Base-by-base conservation (phyloP, 2,329 filamentous ascomycete genomes). In the Orbilia blumenaviensis region DNA sequence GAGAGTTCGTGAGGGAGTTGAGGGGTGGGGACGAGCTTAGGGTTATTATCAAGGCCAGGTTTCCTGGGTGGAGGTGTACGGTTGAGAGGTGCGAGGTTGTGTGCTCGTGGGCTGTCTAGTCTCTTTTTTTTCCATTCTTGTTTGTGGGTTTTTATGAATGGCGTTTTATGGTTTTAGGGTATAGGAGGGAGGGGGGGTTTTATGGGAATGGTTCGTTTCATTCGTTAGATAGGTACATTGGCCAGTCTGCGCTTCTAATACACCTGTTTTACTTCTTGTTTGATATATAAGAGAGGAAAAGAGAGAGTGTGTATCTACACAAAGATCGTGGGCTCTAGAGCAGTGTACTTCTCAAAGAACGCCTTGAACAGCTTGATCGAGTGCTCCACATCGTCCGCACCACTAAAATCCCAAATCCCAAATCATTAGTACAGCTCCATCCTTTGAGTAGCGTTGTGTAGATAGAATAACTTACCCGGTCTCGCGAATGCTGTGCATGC, bases 401-500 rank as follows among this genome's bases (percentile, higher is more conserved):
- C 95, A 23, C 92, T 80, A 42, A n/a, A n/a, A n/a, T n/a, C n/a
- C n/a, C n/a, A n/a, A n/a, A n/a, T 16, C 7, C 16, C n/a, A 23
- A 46, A 46, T n/a, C 14, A 10, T 38, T 58, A 41, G 10, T 50
- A 32, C 3, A 14, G 4, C n/a, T 3, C n/a, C 8, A 34, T 52
- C 4, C 1, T 36, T 36, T 34, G 2, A 46, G 10, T 36, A 36
- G 8, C 3, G 27, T n/a, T n/a, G n/a, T n/a, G n/a, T n/a, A n/a
- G n/a, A 23, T 32, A 32, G 27, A 18, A 46, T 60, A 25, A 77
- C 78, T 54, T 60, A 80, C 80, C 80, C 92, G 46, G 92, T 97
- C 86, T 98, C 95, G 66, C 95, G 89, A 81, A 97, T 97, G 81
- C 92, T 95, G 84, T 98, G 94, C 95, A 98, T 98, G 82, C 91